Evolutionary conservation across 257 asterid species (phyloP).

Genomic region (Plectranthus barbatus): DNA sequence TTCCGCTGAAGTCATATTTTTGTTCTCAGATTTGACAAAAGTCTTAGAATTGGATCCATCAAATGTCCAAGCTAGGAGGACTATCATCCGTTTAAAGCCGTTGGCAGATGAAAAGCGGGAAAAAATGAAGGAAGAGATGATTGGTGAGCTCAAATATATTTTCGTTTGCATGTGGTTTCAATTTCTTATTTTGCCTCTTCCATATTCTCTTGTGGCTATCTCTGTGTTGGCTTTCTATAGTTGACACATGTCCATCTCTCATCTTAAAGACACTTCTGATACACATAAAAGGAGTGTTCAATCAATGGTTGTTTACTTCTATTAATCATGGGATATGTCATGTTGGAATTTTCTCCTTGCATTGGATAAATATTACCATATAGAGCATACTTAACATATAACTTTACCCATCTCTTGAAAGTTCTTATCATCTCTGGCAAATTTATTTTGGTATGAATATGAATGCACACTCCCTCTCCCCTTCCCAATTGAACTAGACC

Average conservation of each 20-base stretch:
- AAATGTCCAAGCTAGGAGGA: constrained; percentile 72
- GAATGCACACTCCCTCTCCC: no score
- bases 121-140: constrained; percentile 98
- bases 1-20: neutral
- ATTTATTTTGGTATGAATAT: no score
- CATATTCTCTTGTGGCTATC: neutral
- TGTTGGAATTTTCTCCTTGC: neutral
- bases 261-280: neutral
- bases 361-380: neutral
- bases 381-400: no score
- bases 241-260: neutral
- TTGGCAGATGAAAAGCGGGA: constrained; percentile 94
- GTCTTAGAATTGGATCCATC: constrained; percentile 76
- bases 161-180: neutral
- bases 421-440: no score
- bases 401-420: no score
- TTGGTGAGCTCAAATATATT: constrained; percentile 43
- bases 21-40: constrained; percentile 62
- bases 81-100: constrained; percentile 69
- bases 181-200: neutral
- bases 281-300: neutral
- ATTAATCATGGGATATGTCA: no score
- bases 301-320: no score
- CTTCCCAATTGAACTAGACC: no score
- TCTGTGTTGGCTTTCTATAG: neutral